phyloP scores from a whole-genome alignment of 257 asterid genomes.

The Eustoma russellianum region DNA sequence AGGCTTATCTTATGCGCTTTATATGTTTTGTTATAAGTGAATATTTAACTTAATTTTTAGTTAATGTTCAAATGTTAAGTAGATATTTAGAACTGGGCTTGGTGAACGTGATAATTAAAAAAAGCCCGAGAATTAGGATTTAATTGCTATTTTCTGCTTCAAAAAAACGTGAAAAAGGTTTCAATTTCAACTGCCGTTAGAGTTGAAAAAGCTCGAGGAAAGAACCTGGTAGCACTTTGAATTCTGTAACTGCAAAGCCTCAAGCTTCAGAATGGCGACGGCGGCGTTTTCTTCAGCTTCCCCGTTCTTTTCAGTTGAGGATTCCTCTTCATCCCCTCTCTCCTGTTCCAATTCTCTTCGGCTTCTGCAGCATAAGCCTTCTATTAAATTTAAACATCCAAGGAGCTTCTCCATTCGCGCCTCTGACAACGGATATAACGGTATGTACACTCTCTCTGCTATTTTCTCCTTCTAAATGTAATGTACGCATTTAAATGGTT shows the following conservation, averaged over 20 bases:
- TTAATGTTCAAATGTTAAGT: no score
- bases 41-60: no score
- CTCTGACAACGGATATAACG: constrained; percentile 35
- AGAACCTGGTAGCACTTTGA: neutral
- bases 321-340: constrained; percentile 12
- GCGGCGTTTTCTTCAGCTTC: constrained; percentile 28
- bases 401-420: constrained; percentile 48
- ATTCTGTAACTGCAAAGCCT: neutral
- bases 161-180: no score
- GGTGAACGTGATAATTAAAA: no score
- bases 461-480: neutral
- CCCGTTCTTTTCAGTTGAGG: constrained; percentile 13
- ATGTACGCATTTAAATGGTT: no score
- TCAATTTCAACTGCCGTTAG: no score
- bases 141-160: no score
- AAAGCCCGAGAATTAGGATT: no score
- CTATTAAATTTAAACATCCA: constrained; percentile 31
- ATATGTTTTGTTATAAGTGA: no score
- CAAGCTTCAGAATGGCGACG: constrained; percentile 41
- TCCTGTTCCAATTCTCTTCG: constrained; percentile 18
- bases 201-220: no score
- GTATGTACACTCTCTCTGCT: neutral
- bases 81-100: no score
- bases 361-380: constrained; percentile 22
- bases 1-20: no score